Conservation (phyloP, 1,284 basidiomycete species). For the Puccinia coronata region DNA sequence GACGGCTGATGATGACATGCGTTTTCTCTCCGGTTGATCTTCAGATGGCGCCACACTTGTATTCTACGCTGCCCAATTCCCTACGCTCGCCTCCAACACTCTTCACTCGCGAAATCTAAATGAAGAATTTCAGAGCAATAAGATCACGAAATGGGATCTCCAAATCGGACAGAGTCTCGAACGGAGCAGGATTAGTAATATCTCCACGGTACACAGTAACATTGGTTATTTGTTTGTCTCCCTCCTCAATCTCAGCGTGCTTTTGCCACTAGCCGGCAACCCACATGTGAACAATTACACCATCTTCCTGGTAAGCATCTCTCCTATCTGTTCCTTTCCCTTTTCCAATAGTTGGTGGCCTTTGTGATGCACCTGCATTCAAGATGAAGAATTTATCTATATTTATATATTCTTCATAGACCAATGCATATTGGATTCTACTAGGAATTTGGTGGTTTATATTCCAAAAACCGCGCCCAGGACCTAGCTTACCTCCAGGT, state of each 20-base stretch:
- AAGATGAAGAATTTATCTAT: too few relatives aligned
- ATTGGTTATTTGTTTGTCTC: slow-evolving; percentile 39
- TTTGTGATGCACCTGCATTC: too few relatives aligned
- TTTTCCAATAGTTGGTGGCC: too few relatives aligned
- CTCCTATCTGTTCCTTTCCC: background rate
- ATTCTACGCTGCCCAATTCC: slow-evolving; percentile 47
- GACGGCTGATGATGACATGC: too few relatives aligned
- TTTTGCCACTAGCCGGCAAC: slow-evolving; percentile 40
- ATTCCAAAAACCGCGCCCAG: slow-evolving; percentile 42
- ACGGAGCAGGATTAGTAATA: slow-evolving; percentile 37
- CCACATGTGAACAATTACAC: slow-evolving; percentile 42
- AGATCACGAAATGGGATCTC: slow-evolving; percentile 8
- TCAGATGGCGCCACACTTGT: slow-evolving; percentile 49
- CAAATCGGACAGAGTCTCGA: slow-evolving; percentile 27
- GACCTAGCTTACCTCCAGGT: slow-evolving; percentile 20
- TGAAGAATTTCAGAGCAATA: background rate
- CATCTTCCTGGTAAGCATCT: slow-evolving; percentile 39
- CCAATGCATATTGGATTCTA: slow-evolving; percentile 43
- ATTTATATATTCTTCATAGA: too few relatives aligned
- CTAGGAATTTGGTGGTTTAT: slow-evolving; percentile 48
- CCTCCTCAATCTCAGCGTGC: slow-evolving; percentile 29
- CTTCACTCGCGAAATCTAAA: slow-evolving; percentile 6
- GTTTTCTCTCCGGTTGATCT: too few relatives aligned
- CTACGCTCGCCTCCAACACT: slow-evolving; percentile 33
- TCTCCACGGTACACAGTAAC: slow-evolving; percentile 46